Evolutionary conservation across 306 rosid genomes (phyloP).

Genomic region (Arachis stenosperma): DNA sequence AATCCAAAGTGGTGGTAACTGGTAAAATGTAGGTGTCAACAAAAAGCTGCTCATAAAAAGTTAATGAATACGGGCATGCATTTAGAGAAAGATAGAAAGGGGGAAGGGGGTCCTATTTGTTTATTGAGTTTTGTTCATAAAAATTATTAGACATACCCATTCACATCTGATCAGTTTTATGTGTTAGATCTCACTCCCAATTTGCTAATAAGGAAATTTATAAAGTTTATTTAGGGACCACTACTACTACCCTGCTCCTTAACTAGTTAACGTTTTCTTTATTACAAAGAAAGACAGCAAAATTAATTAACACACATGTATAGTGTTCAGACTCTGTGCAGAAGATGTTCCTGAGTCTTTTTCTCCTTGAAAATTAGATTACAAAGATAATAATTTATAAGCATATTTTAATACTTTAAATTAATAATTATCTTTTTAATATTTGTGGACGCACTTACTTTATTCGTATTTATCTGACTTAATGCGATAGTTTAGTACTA

Average conservation of each 20-base stretch:
- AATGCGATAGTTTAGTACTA: no score
- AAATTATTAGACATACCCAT: no score
- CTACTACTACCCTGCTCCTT: background rate
- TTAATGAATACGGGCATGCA: background rate
- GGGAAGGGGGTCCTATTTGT: constrained; percentile 15
- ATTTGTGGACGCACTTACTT: no score
- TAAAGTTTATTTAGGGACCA: constrained; percentile 30
- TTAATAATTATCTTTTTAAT: no score
- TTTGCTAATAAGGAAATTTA: background rate
- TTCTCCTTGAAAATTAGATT: no score
- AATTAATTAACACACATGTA: background rate
- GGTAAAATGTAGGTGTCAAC: constrained; percentile 8
- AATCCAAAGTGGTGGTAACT: constrained; percentile 20
- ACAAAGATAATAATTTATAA: no score
- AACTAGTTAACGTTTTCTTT: constrained; percentile 16
- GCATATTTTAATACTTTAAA: no score
- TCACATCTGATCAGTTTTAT: background rate
- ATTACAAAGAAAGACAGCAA: background rate
- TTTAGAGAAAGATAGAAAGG: no score
- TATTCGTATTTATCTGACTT: no score
- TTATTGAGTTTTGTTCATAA: background rate
- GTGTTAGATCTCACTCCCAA: constrained; percentile 23
- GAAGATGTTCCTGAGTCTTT: no score
- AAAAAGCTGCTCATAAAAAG: constrained; percentile 38
- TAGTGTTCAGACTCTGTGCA: background rate